These are phyloP conservation scores for Hericium coralloides DNA, from an alignment of 768 basidiomycete genomes.

Conservation along the genomic window DNA sequence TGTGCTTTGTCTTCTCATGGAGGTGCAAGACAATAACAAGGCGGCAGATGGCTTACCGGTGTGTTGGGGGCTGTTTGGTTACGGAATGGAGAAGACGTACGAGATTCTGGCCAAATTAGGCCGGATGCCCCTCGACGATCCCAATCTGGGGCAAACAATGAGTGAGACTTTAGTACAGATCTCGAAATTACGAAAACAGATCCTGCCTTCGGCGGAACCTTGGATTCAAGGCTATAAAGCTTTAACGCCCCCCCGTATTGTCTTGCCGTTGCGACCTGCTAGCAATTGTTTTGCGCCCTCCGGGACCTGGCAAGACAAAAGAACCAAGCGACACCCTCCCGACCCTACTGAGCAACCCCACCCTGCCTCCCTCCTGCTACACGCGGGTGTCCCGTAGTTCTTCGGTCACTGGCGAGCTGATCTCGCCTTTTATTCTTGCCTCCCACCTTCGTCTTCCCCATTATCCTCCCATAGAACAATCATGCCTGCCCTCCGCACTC, in stretches of 20 bases:
- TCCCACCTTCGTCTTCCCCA: slow-evolving; percentile 6
- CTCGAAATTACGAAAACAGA: slow-evolving; percentile 10
- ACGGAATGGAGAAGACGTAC: slow-evolving; percentile 9
- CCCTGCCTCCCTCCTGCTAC: slow-evolving; percentile 14
- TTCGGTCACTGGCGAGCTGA: slow-evolving; percentile 2
- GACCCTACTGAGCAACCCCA: slow-evolving; percentile 8
- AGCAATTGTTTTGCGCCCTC: slow-evolving; percentile 13
- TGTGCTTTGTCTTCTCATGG: slow-evolving; percentile 4
- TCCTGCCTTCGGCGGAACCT: slow-evolving; percentile 5
- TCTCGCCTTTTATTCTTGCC: slow-evolving; percentile 6
- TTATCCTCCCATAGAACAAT: slow-evolving; percentile 26
- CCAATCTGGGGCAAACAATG: slow-evolving; percentile 10
- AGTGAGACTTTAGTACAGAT: slow-evolving; percentile 6
- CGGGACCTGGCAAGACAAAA: slow-evolving; percentile 12
- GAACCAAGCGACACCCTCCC: background rate
- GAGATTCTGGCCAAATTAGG: slow-evolving; percentile 1
- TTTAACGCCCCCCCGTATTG: slow-evolving; percentile 7
- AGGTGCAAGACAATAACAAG: slow-evolving; percentile 14
- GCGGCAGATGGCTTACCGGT: slow-evolving; percentile 13
- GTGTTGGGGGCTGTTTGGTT: slow-evolving; percentile 8
- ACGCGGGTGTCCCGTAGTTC: slow-evolving; percentile 6
- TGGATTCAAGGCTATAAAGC: slow-evolving; percentile 10
- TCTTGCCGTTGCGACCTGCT: slow-evolving; percentile 14
- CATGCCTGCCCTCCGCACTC: slow-evolving; percentile 77
- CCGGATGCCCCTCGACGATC: slow-evolving; percentile 8